Evolutionary conservation across 768 basidiomycete genomes (phyloP).

Genomic region (Phlebiopsis gigantea): DNA sequence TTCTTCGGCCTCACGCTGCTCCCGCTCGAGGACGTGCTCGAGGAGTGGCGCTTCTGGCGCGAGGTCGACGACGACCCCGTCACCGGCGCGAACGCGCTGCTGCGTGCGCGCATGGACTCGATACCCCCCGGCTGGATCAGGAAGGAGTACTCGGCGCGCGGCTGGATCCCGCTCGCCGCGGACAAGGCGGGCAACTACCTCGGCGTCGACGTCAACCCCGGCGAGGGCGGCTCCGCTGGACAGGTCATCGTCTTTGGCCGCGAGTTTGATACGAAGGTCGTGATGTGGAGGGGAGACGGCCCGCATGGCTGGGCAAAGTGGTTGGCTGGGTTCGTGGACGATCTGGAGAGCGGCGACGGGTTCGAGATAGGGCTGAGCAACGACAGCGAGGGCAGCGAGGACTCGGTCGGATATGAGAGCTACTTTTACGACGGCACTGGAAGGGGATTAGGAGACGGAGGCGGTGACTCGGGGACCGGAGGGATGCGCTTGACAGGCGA

Average conservation of each 20-base stretch:
- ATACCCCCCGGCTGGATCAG: conserved; percentile 89
- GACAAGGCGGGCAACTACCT: conserved; percentile 97
- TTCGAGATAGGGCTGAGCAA: conserved; percentile 65
- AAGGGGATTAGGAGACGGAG: conserved; percentile 72
- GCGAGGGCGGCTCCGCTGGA: conserved; percentile 64
- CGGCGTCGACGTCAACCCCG: conserved; percentile 92
- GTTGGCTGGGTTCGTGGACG: conserved; percentile 87
- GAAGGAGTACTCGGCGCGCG: conserved; percentile 84
- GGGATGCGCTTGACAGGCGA: conserved; percentile 74
- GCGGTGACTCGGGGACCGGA: conserved; percentile 65
- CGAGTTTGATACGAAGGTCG: conserved; percentile 97
- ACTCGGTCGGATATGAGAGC: conserved; percentile 79
- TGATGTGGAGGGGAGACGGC: conserved; percentile 90
- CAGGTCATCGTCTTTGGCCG: conserved; percentile 99
- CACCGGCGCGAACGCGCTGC: conserved; percentile 72
- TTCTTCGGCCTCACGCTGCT: conserved; percentile 95
- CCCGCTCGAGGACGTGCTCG: conserved; percentile 86
- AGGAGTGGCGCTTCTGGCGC: conserved; percentile 97
- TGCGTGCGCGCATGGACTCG: conserved; percentile 78
- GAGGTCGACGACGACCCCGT: conserved; percentile 85
- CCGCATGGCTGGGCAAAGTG: conserved; percentile 92
- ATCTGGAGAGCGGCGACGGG: conserved; percentile 85
- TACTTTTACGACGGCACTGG: conserved; percentile 83
- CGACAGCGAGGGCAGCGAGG: conserved; percentile 74
- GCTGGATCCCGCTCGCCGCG: conserved; percentile 93